Base-by-base conservation (phyloP, 106 monocot genomes). In the Iris macrosiphon region DNA sequence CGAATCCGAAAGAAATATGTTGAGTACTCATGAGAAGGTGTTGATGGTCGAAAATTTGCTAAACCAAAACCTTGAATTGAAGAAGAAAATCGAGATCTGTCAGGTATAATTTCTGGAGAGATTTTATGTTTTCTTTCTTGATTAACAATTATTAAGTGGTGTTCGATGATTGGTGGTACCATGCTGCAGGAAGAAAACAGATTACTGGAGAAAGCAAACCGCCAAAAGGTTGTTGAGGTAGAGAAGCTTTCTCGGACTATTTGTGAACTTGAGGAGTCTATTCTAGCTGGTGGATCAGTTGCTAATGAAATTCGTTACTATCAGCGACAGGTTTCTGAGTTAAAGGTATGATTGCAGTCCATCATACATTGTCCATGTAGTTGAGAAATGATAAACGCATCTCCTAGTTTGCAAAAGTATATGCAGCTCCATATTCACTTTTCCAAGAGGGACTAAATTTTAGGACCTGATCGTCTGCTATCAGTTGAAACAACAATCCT, bases 181-280 rank as follows among this genome's bases (percentile, higher is more conserved):
- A 25, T 48, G 12, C 2, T 43, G 45, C 70, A 87, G 87, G 87
- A 87, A 29, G 87, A 87, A 57, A 87, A 87, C 32, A 78, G 51
- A 27, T 22, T 82, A 1, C 43, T 75, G 21, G 78, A 87, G 59
- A 87, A 69, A 60, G 52, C 57, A n/a, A 71, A 75, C 48, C 57
- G 78, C 7, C 78, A 75, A 51, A 82, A 82, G 59, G 57, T 68
- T 45, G 11, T 52, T 13, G 87, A 87, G 67, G 67, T 81, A 35
- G 74, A 87, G 34, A 81, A 64, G 39, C 60, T 87, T 24, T 52
- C 51, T 26, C 70, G 71, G 31, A 81, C 81, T 17, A 71, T 87
- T 30, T 6, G 18, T 4, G 78, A 82, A 25, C 82, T 87, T 25
- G 82, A 87, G 61, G 87, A 87, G 51, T 75, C 67, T 38, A 66